Evolutionary conservation across 2,329 filamentous ascomycete genomes (phyloP).

Genomic region (Botrytis fragariae): DNA sequence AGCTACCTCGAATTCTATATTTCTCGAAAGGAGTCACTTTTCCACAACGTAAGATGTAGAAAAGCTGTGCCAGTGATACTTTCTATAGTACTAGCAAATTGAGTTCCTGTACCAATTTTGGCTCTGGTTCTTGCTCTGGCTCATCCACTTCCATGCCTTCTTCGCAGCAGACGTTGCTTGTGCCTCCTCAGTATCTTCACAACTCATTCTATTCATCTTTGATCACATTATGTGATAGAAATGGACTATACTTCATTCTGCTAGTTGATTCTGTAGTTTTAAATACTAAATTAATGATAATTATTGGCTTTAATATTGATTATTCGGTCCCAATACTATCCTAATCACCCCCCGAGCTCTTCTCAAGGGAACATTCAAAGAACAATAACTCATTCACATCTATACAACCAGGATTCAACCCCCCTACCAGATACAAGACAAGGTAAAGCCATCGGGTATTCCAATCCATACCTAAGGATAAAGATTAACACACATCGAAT

Average conservation of each 20-base stretch:
- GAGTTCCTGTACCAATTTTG: background rate
- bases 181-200: background rate
- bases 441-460: background rate
- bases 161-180: background rate
- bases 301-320: background rate
- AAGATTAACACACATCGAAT: background rate
- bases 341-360: background rate
- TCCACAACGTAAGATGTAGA: background rate
- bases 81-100: background rate
- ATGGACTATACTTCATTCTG: background rate
- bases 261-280: background rate
- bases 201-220: background rate
- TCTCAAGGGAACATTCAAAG: background rate
- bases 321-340: background rate
- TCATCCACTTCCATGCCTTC: background rate
- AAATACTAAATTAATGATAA: background rate
- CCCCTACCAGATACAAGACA: background rate
- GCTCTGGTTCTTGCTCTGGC: background rate
- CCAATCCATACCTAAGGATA: background rate
- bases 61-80: background rate
- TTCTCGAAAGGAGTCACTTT: background rate
- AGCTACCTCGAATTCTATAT: background rate
- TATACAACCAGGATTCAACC: background rate
- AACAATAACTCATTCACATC: background rate
- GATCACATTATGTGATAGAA: background rate